Evolutionary conservation across 768 basidiomycete species (phyloP), one percentile per base, ranked within the genome.

Genomic region (Auricularia auricula-judae): DNA sequence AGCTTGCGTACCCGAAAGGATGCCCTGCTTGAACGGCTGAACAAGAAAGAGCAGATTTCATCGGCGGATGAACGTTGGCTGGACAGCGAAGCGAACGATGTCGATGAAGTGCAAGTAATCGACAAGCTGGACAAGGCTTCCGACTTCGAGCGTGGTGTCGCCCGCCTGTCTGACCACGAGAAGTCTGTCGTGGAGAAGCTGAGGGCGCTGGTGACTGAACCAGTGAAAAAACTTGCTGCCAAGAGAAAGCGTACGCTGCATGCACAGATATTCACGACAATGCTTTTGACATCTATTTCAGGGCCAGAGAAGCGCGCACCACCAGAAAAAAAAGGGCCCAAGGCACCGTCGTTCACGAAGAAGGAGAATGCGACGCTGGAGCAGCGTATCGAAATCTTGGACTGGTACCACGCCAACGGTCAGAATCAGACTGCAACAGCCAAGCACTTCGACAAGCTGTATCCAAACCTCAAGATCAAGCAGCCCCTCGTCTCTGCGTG

Each of bases 391-490:
- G 68, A 77, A 63, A 73, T 78, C 53, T 68, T 79, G 0, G 67
- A 78, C 51, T 79, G 76, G 76, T 61, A 74, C 62, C 70, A 76
- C 47, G 42, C 42, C 0, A 75, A 79, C 63, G 70, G 74, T 3
- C 51, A 68, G 56, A 76, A 72, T 42, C 79, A 79, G 66, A 63
- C 54, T 0, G 65, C 64, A 18, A 78, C 74, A 0, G 74, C 74
- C 3, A 60, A 68, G 2, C 73, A 79, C 42, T 78, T 75, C 43
- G 36, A 65, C 33, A 4, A 39, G 3, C 67, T 71, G 8, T 79
- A 75, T 68, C 76, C 72, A 0, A 74, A 73, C 63, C 70, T 79
- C 7, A 18, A 61, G 21, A 51, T 79, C 5, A 76, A 71, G 43
- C 77, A 79, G 66, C 75, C 74, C 18, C 16, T 69, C 0, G 63